phyloP scores from a whole-genome alignment of 1,284 basidiomycete species.

The Sanghuangporus weigelae region DNA sequence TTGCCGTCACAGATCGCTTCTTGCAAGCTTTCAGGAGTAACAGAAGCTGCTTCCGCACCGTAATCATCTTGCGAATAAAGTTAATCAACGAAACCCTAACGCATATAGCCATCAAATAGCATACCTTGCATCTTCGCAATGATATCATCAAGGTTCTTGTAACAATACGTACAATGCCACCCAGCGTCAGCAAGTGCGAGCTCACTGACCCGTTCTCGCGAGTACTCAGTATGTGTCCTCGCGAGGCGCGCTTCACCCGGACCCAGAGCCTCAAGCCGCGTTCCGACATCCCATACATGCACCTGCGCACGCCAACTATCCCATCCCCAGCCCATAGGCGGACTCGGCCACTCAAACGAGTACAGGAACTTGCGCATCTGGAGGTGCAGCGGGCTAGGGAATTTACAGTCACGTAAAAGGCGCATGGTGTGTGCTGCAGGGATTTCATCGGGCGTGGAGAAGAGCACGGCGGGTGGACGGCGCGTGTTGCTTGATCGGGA shows the following conservation, averaged over 20 bases:
- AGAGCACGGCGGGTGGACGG: slow-evolving; percentile 28
- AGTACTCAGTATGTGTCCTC: slow-evolving; percentile 21
- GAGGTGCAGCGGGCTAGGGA: slow-evolving; percentile 32
- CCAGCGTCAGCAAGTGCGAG: slow-evolving; percentile 33
- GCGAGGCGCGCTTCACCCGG: slow-evolving; percentile 1
- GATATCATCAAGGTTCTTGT: slow-evolving; percentile 30
- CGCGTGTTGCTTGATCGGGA: slow-evolving; percentile 10
- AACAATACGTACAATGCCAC: slow-evolving; percentile 29
- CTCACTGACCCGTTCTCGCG: slow-evolving; percentile 30
- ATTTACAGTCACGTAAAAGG: slow-evolving; percentile 33
- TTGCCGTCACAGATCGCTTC: slow-evolving; percentile 31
- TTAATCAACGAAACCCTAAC: background rate
- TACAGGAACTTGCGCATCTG: slow-evolving; percentile 36
- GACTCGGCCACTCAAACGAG: slow-evolving; percentile 32
- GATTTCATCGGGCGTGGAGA: slow-evolving; percentile 39
- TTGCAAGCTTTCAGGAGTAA: slow-evolving; percentile 27
- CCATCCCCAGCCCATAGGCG: slow-evolving; percentile 18
- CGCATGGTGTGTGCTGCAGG: slow-evolving; percentile 30
- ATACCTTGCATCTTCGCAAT: slow-evolving; percentile 26
- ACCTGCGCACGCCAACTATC: slow-evolving; percentile 29
- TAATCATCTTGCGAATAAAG: slow-evolving; percentile 26
- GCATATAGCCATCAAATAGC: slow-evolving; percentile 23
- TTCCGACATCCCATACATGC: slow-evolving; percentile 24
- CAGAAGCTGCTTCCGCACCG: slow-evolving; percentile 24
- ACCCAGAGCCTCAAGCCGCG: slow-evolving; percentile 1